Evolutionary conservation across 768 basidiomycete genomes (phyloP), one percentile per base, ranked within the genome.

Genomic region (Phanerochaete sordida): DNA sequence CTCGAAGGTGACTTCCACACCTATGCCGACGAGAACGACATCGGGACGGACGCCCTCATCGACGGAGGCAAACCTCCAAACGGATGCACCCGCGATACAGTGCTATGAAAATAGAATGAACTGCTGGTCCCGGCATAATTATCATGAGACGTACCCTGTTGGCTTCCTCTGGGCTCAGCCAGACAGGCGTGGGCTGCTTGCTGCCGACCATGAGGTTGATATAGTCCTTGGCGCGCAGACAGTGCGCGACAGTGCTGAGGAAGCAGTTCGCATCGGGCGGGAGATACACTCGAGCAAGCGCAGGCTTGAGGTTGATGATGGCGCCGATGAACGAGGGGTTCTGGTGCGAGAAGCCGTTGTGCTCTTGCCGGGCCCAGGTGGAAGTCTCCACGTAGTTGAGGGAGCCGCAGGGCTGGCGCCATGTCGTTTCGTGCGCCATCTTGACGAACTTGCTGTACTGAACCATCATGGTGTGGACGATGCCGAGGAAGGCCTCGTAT

Each of bases 251-350:
- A 24, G 91, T 93, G 35, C 87, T 89, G 62, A 95, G 75, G 75
- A 89, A 86, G 67, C 89, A 89, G 70, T 95, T 95, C 13, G 91
- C 90, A 66, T 96, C 94, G n/a, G 94, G 91, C 0, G 93, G 91
- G 24, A 94, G 78, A 69, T 93, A 94, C 3, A 93, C 89, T 2
- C 92, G 82, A 0, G 87, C 87, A 59, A 85, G 77, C 37, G 72
- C 73, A 15, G 87, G 79, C 65, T 94, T 93, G 62, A 95, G 75
- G 66, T 86, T 84, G 59, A 95, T 81, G n/a, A 97, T 82, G 0
- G 90, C 88, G 23, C 90, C 88, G 65, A 96, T 93, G 71, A 96
- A 91, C 1, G 86, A 81, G 2, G 91, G 90, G 65, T 91, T 89
- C 70, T 95, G 91, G 67, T 94, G 92, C 16, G 90, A 91, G 75